Evolutionary conservation across 2,329 filamentous ascomycete genomes (phyloP).

Genomic region (Sclerotinia borealis): DNA sequence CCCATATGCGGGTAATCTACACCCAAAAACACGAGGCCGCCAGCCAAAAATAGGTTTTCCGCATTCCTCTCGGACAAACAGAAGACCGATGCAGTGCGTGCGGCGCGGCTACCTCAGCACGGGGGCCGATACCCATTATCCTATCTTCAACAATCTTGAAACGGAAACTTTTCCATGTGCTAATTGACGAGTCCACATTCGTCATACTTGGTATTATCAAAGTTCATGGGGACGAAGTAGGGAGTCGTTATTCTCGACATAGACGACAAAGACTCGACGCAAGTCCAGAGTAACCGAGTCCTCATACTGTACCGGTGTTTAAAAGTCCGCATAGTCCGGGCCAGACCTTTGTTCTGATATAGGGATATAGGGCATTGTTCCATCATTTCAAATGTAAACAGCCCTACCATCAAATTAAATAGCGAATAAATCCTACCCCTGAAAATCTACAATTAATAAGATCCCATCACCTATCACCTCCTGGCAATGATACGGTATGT

Average conservation of each 20-base stretch:
- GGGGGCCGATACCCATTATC: neutral
- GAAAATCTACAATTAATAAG: too few species aligned
- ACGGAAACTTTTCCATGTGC: neutral
- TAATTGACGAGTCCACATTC: neutral
- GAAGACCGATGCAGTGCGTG: neutral
- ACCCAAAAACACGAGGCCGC: neutral
- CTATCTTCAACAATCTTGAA: neutral
- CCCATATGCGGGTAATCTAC: neutral
- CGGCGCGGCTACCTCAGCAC: neutral
- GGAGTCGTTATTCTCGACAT: too few species aligned
- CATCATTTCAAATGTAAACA: neutral
- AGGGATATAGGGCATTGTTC: neutral
- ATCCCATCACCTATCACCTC: neutral
- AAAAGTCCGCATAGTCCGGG: neutral
- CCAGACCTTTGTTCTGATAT: neutral
- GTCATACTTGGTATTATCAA: neutral
- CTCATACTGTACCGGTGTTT: too few species aligned
- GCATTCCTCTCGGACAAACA: conserved; percentile 1
- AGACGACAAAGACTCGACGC: too few species aligned
- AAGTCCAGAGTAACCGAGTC: too few species aligned
- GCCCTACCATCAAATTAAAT: too few species aligned
- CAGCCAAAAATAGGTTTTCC: neutral
- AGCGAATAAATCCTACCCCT: too few species aligned
- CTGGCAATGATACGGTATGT: too few species aligned
- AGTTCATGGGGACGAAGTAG: too few species aligned